Evolutionary conservation across 208 protist species (phyloP), one percentile per base, ranked within the genome.

Genomic region (Zelonia costaricensis): DNA sequence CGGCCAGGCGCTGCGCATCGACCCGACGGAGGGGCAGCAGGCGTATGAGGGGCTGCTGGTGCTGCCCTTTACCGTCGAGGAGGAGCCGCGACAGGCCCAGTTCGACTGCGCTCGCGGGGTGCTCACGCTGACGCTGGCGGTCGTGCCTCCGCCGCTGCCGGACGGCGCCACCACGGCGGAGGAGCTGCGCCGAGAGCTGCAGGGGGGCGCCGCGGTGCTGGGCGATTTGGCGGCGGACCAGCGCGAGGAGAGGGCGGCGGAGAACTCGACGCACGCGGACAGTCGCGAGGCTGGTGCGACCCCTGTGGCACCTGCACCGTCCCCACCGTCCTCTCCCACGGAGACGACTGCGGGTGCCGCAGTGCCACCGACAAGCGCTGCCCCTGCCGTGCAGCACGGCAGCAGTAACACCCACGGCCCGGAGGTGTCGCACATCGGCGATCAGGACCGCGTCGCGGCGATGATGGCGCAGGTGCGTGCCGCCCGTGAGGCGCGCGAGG

Each of bases 51-150:
- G 90, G 0, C 60, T 81, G 7, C 4, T 96, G 18, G 74, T 81
- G 40, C 67, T 96, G 25, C 90, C 90, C 4, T 96, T 93, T 56
- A 70, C 86, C 1, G 90, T 96, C 40, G 69, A 89, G 60, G 45
- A 68, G 49, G 76, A 57, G 13, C 86, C 90, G n/a, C 23, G 62
- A 13, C 68, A 69, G 46, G 90, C 90, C 9, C 82, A 78, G 62
- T 90, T 93, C 52, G 84, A 93, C 23, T 66, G 71, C n/a, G 30
- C 35, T 0, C 74, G 62, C 1, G 55, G 74, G 4, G 52, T 86
- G 35, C 75, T 96, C 40, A 93, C 82, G 31, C 71, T 96, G 18
- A 77, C 78, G 46, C 70, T 96, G 39, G 61, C 54, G 23, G 86
- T 96, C 33, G 65, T 93, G 40, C 89, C 89, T 20, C 89, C 89